Percentiles rank a stretch among this genome's conserved stretches.
These are phyloP conservation scores for Xylaria venustula DNA, from an alignment of 495 filamentous ascomycete genomes.

Conservation along the genomic window DNA sequence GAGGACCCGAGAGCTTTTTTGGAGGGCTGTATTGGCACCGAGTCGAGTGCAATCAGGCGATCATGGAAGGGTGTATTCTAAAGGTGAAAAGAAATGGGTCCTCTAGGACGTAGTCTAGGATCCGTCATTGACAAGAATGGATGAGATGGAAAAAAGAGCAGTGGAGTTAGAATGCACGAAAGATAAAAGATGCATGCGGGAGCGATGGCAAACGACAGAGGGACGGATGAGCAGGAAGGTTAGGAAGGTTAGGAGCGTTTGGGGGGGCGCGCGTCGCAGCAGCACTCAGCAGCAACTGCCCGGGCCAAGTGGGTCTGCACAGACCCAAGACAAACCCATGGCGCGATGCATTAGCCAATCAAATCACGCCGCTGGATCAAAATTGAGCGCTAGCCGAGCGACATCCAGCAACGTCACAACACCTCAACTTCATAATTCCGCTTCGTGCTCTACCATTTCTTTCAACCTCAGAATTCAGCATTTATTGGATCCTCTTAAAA, in stretches of 20 bases:
- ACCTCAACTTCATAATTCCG: conserved; percentile 24
- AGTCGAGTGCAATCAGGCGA: conserved; percentile 1
- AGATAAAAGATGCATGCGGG: background rate
- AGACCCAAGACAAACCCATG: conserved; percentile 18
- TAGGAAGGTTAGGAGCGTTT: conserved; percentile 2
- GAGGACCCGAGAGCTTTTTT: background rate
- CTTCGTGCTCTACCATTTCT: conserved; percentile 24
- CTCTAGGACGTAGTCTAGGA: background rate
- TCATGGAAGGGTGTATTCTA: conserved; percentile 6
- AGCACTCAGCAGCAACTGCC: background rate
- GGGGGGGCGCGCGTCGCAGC: conserved; percentile 15
- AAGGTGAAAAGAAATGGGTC: background rate
- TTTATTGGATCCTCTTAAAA: background rate
- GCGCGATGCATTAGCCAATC: conserved; percentile 21
- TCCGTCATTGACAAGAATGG: background rate
- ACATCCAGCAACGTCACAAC: conserved; percentile 26
- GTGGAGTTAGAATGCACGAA: background rate
- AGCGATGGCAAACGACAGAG: background rate
- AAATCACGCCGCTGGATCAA: background rate
- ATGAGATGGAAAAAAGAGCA: background rate
- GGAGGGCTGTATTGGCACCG: background rate
- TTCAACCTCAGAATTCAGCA: conserved; percentile 24
- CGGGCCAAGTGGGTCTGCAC: conserved; percentile 19
- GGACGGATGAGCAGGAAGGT: conserved; percentile 2
- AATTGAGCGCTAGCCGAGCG: conserved; percentile 14